These are phyloP conservation scores for Nakaseomyces nivariensis DNA, from an alignment of 1,139 yeast genomes.

Conservation along the genomic window DNA sequence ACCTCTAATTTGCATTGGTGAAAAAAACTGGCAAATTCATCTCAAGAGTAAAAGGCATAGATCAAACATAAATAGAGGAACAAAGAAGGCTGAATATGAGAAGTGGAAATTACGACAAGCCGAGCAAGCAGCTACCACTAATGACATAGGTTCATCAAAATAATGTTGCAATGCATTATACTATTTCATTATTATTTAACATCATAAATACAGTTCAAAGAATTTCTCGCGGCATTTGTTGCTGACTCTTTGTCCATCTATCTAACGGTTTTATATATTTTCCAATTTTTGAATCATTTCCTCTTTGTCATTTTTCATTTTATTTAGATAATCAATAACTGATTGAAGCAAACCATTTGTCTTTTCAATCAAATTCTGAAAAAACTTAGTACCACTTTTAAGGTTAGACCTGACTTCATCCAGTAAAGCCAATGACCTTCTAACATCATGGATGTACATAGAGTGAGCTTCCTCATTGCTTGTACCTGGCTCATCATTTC, in stretches of 20 bases:
- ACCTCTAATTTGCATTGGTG: constrained; percentile 62
- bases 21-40: constrained; percentile 61
- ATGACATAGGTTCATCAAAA: not conserved
- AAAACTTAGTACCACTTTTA: constrained; percentile 62
- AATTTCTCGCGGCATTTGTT: no score
- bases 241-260: no score
- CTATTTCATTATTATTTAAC: no score
- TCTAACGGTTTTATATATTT: no score
- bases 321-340: not conserved
- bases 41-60: constrained; percentile 55
- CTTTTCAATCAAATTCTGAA: constrained; percentile 49
- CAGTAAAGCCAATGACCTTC: constrained; percentile 15
- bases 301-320: not conserved
- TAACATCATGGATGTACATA: constrained; percentile 21
- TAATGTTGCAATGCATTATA: no score
- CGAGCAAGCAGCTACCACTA: not conserved
- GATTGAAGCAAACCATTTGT: constrained; percentile 28
- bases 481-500: not conserved
- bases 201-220: no score
- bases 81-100: constrained; percentile 37
- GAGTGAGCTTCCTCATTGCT: constrained; percentile 11
- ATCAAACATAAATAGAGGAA: constrained; percentile 33
- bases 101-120: constrained; percentile 28
- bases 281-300: not conserved
- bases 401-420: constrained; percentile 42